phyloP scores from a whole-genome alignment of 2,329 filamentous ascomycete species.

The Xylaria sp. region DNA sequence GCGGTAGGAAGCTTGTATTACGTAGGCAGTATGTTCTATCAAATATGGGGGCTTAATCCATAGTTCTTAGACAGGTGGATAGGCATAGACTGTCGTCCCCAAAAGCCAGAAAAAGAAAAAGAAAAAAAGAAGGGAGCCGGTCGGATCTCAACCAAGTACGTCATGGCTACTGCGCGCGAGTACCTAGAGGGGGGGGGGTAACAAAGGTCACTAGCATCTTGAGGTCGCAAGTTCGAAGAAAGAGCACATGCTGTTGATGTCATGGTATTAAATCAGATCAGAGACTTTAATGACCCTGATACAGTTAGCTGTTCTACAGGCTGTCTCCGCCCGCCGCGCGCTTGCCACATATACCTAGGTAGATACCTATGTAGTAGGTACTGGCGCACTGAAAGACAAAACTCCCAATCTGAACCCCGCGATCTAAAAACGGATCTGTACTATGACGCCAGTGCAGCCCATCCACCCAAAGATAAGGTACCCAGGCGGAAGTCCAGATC shows the following conservation, averaged over 20 bases:
- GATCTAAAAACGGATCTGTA: neutral
- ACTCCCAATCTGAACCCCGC: neutral
- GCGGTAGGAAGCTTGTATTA: neutral
- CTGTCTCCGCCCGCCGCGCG: too few relatives aligned
- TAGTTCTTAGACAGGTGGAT: too few relatives aligned
- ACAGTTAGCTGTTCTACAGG: neutral
- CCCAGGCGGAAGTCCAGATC: neutral
- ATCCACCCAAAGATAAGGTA: neutral
- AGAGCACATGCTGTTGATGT: slow-evolving; percentile 16
- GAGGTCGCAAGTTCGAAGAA: neutral
- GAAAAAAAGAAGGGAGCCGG: neutral
- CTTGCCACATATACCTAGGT: too few relatives aligned
- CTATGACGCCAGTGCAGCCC: neutral
- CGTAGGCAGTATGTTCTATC: neutral
- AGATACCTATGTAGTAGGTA: too few relatives aligned
- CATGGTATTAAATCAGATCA: slow-evolving; percentile 10
- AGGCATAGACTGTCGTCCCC: too few relatives aligned
- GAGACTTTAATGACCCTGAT: neutral
- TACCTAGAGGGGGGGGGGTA: neutral
- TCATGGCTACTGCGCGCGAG: neutral
- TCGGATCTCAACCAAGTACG: neutral
- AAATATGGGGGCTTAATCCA: neutral
- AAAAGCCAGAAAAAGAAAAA: too few relatives aligned
- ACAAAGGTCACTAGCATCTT: slow-evolving; percentile 16
- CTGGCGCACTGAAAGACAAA: too few relatives aligned